Evolutionary conservation across 1,284 basidiomycete genomes (phyloP), one percentile per base, ranked within the genome.

Genomic region (Ceratorhiza oryzae-sativae): DNA sequence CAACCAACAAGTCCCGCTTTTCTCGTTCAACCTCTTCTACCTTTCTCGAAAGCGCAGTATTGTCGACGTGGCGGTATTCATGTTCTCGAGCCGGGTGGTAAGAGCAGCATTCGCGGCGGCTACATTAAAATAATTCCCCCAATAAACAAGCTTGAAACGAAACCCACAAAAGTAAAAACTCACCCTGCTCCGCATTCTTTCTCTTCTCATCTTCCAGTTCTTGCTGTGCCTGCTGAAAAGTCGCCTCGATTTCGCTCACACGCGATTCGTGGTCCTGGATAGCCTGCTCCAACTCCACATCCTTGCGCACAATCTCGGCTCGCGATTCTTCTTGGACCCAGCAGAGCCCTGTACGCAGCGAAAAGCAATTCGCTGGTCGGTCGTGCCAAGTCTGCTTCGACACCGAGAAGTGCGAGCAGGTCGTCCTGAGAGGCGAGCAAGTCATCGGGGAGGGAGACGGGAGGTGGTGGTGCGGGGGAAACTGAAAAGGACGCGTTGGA

Each of bases 241-340:
- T 79, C 0, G 76, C 76, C 75, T 90, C 88, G 4, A 87, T 77
- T 39, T 90, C 88, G 63, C 83, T 85, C 3, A 84, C 79, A 60
- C 83, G 79, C 8, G 82, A 84, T 77, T 92, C 90, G 61, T 84
- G 85, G 78, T 93, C 91, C 77, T 92, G 89, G 53, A 91, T 79
- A 27, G 88, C 87, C 79, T 92, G 90, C 79, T 94, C 92, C 56
- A 92, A 81, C 77, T 93, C 91, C 1, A 93, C 83, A 53, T 92
- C 90, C 78, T 88, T 89, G 79, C 84, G 85, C 77, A 89, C 86
- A 12, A 84, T 78, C 71, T 88, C 86, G 3, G 90, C 88, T 58
- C 83, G 86, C 71, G 84, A 80, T 73, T 88, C 88, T 77, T 93
- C 90, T 32, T 90, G 79, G 72, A 67, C 63, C 36, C n/a, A 67